Base-by-base conservation (phyloP, 2,329 filamentous ascomycete genomes). In the Aspergillus ibericus region DNA sequence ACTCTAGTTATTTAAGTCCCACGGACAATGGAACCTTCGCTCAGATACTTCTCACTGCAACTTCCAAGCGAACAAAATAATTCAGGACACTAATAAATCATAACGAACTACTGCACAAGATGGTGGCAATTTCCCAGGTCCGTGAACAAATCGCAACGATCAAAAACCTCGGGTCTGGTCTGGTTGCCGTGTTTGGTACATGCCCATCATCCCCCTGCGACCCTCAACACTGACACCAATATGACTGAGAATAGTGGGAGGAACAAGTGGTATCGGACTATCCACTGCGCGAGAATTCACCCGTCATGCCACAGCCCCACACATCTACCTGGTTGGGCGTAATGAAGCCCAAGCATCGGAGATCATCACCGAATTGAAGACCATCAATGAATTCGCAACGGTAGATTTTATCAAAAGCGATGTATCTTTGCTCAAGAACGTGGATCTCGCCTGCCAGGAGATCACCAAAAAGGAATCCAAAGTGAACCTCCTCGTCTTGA, bases 201-300 rank as follows among this genome's bases (percentile, higher is more conserved):
- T 55, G 22, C 29, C 29, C 9, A 10, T 2, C 27, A n/a, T n/a
- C n/a, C 9, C 9, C 29, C 29, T 32, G 9, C 7, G 9, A 32
- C 7, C 2, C 29, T 9, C 29, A 32, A 32, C 6, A 32, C 46
- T 44, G 5, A n/a, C 13, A 2, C 2, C 35, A 38, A 38, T 38
- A 16, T 40, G 22, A 15, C 29, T 15, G 7, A 56, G 8, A 12
- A 49, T 7, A 67, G 66, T 82, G 3, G 82, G 83, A 46, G 82
- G 78, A 38, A 85, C 82, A 1, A 77, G 77, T 25, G 83, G 82
- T 20, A 82, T 85, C 53, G 81, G 81, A 10, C 76, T 82, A 62
- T 68, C 75, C 8, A 78, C 81, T 0, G 69, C 84, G 25, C 80
- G 77, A 56, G 68, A 74, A n/a, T 80, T 84, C 49, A 74, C 77